Conservation (phyloP, 345 rosid species). For the Odontarrhena argentea region DNA sequence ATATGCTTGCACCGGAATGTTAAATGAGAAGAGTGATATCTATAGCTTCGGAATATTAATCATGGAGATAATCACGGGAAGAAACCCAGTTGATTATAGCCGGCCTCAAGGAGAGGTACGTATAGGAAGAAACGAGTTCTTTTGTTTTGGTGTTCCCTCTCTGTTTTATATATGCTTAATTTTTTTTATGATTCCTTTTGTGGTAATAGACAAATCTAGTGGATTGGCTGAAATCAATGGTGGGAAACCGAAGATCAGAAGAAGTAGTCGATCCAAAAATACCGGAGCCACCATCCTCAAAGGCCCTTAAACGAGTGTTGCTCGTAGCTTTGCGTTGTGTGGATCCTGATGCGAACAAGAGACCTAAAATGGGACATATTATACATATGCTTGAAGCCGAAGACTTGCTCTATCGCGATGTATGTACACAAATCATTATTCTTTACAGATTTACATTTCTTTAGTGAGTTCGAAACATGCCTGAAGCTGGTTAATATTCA, state of each 20-base stretch:
- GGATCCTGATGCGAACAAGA: slow-evolving; percentile 73
- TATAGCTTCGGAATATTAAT: slow-evolving; percentile 87
- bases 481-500: slow-evolving; percentile 10
- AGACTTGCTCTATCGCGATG: slow-evolving; percentile 70
- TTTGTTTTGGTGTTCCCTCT: background rate
- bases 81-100: slow-evolving; percentile 92
- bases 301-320: slow-evolving; percentile 73
- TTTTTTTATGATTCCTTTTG: background rate
- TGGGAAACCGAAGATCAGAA: slow-evolving; percentile 70
- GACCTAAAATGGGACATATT: slow-evolving; percentile 86
- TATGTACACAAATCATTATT: slow-evolving; percentile 25
- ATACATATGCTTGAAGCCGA: slow-evolving; percentile 95
- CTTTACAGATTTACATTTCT: background rate
- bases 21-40: slow-evolving; percentile 75
- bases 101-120: slow-evolving; percentile 84
- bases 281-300: slow-evolving; percentile 70
- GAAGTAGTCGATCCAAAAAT: slow-evolving; percentile 84
- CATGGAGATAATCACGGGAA: slow-evolving; percentile 84
- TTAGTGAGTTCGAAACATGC: background rate
- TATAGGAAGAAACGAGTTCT: background rate
- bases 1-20: slow-evolving; percentile 91
- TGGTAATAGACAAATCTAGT: slow-evolving; percentile 76
- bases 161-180: background rate
- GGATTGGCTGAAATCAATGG: slow-evolving; percentile 93
- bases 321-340: slow-evolving; percentile 92